Evolutionary conservation across 2,329 filamentous ascomycete species (phyloP).

Genomic region (Cytospora leucostoma): DNA sequence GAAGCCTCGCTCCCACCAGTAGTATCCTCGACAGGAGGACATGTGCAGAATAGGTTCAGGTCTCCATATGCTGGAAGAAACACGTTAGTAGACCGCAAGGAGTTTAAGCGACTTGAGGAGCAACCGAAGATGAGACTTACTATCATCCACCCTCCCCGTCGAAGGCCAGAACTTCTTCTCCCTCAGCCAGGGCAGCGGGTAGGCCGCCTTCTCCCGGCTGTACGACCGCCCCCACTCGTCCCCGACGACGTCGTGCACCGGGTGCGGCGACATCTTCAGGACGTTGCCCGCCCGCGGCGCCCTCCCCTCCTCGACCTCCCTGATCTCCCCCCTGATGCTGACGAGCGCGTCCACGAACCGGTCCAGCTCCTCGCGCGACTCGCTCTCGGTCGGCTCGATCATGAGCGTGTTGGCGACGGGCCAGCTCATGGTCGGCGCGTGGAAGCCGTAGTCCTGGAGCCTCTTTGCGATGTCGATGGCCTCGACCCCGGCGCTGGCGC

Average conservation of each 20-base stretch:
- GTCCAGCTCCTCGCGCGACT: slow-evolving; percentile 89
- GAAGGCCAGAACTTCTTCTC: slow-evolving; percentile 99
- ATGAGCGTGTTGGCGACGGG: slow-evolving; percentile 93
- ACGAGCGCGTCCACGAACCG: slow-evolving; percentile 91
- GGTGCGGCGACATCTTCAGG: slow-evolving; percentile 86
- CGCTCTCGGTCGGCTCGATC: slow-evolving; percentile 96
- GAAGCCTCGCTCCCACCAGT: slow-evolving; percentile 37
- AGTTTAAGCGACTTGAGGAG: too few relatives aligned
- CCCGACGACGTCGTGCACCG: slow-evolving; percentile 75
- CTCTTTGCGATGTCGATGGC: slow-evolving; percentile 96
- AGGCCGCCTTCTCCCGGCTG: slow-evolving; percentile 78
- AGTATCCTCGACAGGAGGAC: slow-evolving; percentile 75
- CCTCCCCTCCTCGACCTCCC: slow-evolving; percentile 76
- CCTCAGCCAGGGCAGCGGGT: slow-evolving; percentile 76
- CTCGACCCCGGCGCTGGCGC: slow-evolving; percentile 79
- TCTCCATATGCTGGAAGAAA: slow-evolving; percentile 73
- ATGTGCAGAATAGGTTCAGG: slow-evolving; percentile 92
- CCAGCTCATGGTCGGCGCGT: slow-evolving; percentile 96
- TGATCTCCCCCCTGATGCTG: slow-evolving; percentile 82
- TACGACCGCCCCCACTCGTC: slow-evolving; percentile 83
- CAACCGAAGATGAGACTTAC: slow-evolving; percentile 53
- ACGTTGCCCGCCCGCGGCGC: slow-evolving; percentile 77
- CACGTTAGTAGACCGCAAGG: slow-evolving; percentile 25
- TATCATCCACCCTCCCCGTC: slow-evolving; percentile 84
- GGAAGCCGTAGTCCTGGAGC: slow-evolving; percentile 95